Evolutionary conservation across 164 flowering plant genomes (phyloP).

Genomic region (Dillenia turbinata): DNA sequence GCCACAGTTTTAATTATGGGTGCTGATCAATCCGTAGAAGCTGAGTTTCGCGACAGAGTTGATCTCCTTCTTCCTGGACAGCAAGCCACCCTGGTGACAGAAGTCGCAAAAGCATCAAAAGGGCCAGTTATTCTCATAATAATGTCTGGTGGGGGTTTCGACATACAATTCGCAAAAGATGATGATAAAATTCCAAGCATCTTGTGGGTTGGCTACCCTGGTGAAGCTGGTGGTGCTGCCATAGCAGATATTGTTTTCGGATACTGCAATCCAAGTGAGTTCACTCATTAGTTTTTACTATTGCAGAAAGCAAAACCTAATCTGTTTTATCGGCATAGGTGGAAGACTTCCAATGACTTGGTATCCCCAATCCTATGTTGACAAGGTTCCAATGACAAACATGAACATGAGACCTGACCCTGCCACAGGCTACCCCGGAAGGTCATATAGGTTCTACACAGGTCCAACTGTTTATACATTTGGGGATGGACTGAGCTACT

Average conservation of each 20-base stretch:
- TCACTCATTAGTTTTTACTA: not conserved
- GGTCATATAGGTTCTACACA: slow-evolving; percentile 85
- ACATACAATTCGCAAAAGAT: slow-evolving; percentile 65
- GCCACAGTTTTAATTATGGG: slow-evolving; percentile 83
- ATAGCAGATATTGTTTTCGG: slow-evolving; percentile 86
- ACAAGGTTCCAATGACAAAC: slow-evolving; percentile 86
- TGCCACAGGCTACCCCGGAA: slow-evolving; percentile 78
- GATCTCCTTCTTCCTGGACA: slow-evolving; percentile 71
- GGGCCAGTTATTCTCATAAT: slow-evolving; percentile 84
- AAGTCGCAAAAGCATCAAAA: slow-evolving; percentile 63
- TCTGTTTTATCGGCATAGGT: slow-evolving; percentile 32
- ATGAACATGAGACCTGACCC: slow-evolving; percentile 97
- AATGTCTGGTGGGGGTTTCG: slow-evolving; percentile 90
- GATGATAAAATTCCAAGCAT: slow-evolving; percentile 60
- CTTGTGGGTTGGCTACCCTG: slow-evolving; percentile 98
- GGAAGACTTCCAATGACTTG: slow-evolving; percentile 97
- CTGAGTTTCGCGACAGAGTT: slow-evolving; percentile 62
- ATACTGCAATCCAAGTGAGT: slow-evolving; percentile 69
- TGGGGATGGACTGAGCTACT: slow-evolving; percentile 89
- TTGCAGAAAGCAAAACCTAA: too few species aligned
- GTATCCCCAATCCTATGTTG: slow-evolving; percentile 84
- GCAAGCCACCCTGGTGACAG: slow-evolving; percentile 47
- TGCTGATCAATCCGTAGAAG: slow-evolving; percentile 66
- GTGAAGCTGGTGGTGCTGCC: slow-evolving; percentile 98
- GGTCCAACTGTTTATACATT: slow-evolving; percentile 70